Base-by-base conservation (phyloP, 1,284 basidiomycete species). In the Naganishia albida region DNA sequence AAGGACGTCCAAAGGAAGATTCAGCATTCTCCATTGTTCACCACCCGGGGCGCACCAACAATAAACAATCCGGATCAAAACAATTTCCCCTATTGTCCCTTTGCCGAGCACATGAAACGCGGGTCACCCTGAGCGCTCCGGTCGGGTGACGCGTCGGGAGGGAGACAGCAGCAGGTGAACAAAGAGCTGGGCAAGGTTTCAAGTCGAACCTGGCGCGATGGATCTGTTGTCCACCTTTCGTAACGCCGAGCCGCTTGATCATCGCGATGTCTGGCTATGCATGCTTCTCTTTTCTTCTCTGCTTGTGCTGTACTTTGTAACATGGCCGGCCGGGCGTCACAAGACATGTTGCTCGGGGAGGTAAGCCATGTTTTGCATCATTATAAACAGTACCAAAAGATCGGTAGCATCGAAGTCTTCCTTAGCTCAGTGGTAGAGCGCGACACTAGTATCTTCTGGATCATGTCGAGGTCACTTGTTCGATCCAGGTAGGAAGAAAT, bases 51-150 rank as follows among this genome's bases (percentile, higher is more conserved):
- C 30, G 39, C 34, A 46, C 57, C 20, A 50, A 54, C 44, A 63
- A 53, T 39, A 54, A 63, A 46, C 26, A 52, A 63, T 39, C 50
- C 25, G 18, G n/a, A 59, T 50, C 46, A 60, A n/a, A 50, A 60
- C 46, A 60, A 50, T 57, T 34, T 18, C 28, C 34, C 52, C 30
- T n/a, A 25, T 55, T 20, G 8, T 26, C 43, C 56, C 3, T 49
- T 25, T 15, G 20, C 43, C 26, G 34, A 2, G 57, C 57, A 60
- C 57, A 60, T 60, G 57, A 60, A 49, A 60, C 57, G 42, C 54
- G 42, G 25, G 16, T 43, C 40, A 30, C 39, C 54, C 54, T 25
- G 51, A n/a, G 51, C 42, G 43, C 16, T 6, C 6, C 16, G 1
- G 39, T 25, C 42, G 54, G 39, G 54, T 43, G 53, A 20, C 25